These are phyloP conservation scores for Nakazawaea ambrosiae DNA, from an alignment of 805 yeast genomes.

Conservation along the genomic window DNA sequence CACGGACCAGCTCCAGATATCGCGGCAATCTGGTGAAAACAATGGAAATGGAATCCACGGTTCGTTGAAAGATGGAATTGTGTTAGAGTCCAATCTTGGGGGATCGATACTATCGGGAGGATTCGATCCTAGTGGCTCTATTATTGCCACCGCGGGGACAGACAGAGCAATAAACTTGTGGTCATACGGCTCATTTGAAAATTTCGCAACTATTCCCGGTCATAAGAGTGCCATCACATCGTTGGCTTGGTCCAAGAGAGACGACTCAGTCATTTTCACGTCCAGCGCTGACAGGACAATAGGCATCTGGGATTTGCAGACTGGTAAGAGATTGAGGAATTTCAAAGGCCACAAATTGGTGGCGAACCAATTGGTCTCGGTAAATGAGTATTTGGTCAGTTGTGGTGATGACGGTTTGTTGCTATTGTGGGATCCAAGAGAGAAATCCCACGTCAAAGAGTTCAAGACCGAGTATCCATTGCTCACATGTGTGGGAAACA, in stretches of 20 bases:
- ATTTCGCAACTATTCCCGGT: constrained; percentile 41
- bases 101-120: constrained; percentile 40
- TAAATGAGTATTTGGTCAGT: constrained; percentile 28
- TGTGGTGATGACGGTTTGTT: constrained; percentile 63
- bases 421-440: constrained; percentile 58
- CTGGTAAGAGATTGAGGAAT: constrained; percentile 49
- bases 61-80: constrained; percentile 20
- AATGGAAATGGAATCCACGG: not conserved
- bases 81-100: constrained; percentile 40
- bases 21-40: not conserved
- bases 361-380: constrained; percentile 47
- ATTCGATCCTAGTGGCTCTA: constrained; percentile 44
- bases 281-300: constrained; percentile 58
- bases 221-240: constrained; percentile 64
- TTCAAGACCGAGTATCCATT: constrained; percentile 52
- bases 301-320: constrained; percentile 54
- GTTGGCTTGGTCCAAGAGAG: constrained; percentile 41
- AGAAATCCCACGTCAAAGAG: constrained; percentile 32
- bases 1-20: constrained; percentile 6
- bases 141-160: constrained; percentile 55
- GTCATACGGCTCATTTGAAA: constrained; percentile 19
- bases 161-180: constrained; percentile 40
- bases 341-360: constrained; percentile 43
- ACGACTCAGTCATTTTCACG: constrained; percentile 36
- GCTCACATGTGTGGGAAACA: constrained; percentile 36